Percentiles rank a stretch among this genome's conserved stretches.
phyloP scores from a whole-genome alignment of 2,329 filamentous ascomycete genomes.

The Lomentospora prolificans region DNA sequence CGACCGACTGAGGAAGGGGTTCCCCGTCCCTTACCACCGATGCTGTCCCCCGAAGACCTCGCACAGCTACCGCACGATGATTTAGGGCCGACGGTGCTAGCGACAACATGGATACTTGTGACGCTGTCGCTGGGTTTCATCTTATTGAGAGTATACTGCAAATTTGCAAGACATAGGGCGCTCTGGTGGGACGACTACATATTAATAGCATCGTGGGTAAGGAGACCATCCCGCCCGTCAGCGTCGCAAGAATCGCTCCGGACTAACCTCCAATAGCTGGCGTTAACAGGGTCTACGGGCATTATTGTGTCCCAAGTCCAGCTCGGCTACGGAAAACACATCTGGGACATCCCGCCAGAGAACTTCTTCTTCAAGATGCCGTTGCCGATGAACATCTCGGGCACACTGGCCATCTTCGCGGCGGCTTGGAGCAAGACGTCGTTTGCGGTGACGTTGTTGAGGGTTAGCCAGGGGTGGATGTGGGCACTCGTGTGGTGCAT shows the following conservation, averaged over 20 bases:
- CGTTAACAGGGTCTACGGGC: constrained; percentile 3
- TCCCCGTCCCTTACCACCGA: not conserved
- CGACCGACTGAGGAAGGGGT: not conserved
- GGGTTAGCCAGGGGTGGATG: constrained; percentile 16
- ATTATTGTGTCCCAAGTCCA: constrained; percentile 7
- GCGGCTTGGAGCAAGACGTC: constrained; percentile 19
- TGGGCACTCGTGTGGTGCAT: constrained; percentile 17
- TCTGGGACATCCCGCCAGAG: constrained; percentile 9
- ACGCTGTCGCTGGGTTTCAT: constrained; percentile 13
- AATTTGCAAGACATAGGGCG: constrained; percentile 22
- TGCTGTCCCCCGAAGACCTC: not conserved
- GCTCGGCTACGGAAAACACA: constrained; percentile 14
- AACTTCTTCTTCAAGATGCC: constrained; percentile 9
- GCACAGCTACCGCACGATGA: constrained; percentile 7
- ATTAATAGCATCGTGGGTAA: constrained; percentile 25
- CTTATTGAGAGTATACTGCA: constrained; percentile 25
- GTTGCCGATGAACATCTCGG: constrained; percentile 3
- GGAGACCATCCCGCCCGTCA: no score
- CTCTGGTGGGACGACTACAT: constrained; percentile 28
- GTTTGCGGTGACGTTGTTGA: constrained; percentile 20
- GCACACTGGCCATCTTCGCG: constrained; percentile 4
- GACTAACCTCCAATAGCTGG: constrained; percentile 2
- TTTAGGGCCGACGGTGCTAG: constrained; percentile 2
- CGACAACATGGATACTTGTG: constrained; percentile 11
- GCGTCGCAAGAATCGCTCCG: no score